phyloP scores from a whole-genome alignment of 257 asterid species.

The Oldenlandia corymbosa region DNA sequence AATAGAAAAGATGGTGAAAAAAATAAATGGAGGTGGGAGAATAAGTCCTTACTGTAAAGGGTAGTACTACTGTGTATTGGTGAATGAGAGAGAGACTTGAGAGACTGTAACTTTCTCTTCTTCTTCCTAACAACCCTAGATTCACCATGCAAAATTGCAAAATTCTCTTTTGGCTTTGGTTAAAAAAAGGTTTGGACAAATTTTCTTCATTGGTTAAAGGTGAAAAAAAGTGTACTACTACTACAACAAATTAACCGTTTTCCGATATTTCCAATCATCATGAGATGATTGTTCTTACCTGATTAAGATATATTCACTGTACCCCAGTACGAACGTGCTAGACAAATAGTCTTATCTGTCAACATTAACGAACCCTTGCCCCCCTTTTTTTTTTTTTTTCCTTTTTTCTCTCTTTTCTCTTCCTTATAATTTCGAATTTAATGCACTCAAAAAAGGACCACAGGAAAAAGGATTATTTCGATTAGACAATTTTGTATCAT shows the following conservation, averaged over 20 bases:
- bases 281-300: conserved; percentile 11
- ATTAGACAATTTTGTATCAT: no score
- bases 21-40: not conserved
- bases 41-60: not conserved
- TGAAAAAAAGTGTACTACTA: no score
- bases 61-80: not conserved
- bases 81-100: conserved; percentile 1
- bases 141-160: conserved; percentile 12
- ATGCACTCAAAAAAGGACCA: no score
- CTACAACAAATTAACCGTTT: no score
- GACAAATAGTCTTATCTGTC: not conserved
- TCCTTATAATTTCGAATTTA: no score
- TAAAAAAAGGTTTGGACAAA: no score
- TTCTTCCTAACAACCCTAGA: conserved; percentile 19
- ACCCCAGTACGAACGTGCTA: conserved; percentile 1
- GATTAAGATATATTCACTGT: conserved; percentile 9
- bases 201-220: no score
- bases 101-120: conserved; percentile 14
- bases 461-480: no score
- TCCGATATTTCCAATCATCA: conserved; percentile 14
- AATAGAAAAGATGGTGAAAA: conserved; percentile 13
- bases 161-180: not conserved
- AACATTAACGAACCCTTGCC: not conserved
- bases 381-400: not conserved
- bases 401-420: no score